phyloP scores from a whole-genome alignment of 2,329 filamentous ascomycete species.

The Hymenoscyphus fructigenus region DNA sequence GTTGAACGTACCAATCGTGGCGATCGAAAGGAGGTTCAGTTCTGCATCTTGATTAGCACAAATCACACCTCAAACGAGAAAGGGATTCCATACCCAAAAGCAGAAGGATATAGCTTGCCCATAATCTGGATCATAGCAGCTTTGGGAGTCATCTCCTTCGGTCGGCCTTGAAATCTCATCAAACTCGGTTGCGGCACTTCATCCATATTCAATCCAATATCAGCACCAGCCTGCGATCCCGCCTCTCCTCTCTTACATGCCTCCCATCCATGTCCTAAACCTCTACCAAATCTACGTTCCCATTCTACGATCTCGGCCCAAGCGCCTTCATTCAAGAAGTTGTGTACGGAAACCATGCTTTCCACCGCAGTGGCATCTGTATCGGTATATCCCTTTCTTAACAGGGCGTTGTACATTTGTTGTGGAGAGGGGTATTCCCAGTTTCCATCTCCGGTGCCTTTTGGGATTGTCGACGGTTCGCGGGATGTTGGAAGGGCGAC shows the following conservation, averaged over 20 bases:
- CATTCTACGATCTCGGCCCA: conserved; percentile 94
- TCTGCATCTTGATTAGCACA: conserved; percentile 42
- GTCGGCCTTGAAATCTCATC: conserved; percentile 83
- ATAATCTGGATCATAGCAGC: conserved; percentile 79
- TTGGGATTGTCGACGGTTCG: conserved; percentile 88
- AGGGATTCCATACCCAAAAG: conserved; percentile 63
- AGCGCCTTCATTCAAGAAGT: conserved; percentile 95
- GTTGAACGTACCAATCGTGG: conserved; percentile 93
- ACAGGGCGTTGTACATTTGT: conserved; percentile 98
- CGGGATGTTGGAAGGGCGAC: conserved; percentile 74
- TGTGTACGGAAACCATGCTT: conserved; percentile 96
- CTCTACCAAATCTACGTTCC: conserved; percentile 81
- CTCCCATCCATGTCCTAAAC: conserved; percentile 70
- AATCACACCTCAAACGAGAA: conserved; percentile 11
- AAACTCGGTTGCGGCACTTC: conserved; percentile 66
- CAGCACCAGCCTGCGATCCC: conserved; percentile 46
- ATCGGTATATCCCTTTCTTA: conserved; percentile 93
- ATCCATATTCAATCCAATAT: conserved; percentile 52
- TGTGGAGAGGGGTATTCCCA: conserved; percentile 99
- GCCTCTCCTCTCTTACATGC: conserved; percentile 74
- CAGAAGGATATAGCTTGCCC: conserved; percentile 74
- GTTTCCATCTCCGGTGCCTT: conserved; percentile 71
- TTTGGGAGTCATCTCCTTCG: conserved; percentile 88
- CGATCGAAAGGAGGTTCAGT: conserved; percentile 89
- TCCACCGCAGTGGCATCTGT: conserved; percentile 92